phyloP scores from a whole-genome alignment of 2,329 filamentous ascomycete species.

The Diaporthe destruens region DNA sequence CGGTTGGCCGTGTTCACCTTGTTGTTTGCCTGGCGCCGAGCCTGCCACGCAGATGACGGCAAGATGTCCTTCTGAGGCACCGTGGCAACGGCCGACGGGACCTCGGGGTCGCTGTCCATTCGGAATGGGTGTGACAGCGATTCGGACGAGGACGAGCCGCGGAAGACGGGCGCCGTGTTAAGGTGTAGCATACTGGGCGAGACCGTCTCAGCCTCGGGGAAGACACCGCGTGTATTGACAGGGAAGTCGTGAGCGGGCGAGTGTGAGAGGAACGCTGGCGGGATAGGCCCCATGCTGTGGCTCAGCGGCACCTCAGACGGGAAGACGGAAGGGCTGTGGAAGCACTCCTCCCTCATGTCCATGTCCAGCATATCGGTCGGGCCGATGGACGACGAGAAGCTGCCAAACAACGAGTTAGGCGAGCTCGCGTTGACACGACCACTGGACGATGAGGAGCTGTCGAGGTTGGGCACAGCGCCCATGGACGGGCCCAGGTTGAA shows the following conservation, averaged over 20 bases:
- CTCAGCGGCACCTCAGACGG: background rate
- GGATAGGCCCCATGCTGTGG: background rate
- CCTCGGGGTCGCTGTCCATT: slow-evolving; percentile 8
- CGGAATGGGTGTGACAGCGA: slow-evolving; percentile 17
- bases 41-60: background rate
- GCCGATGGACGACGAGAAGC: slow-evolving; percentile 24
- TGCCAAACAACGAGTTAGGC: slow-evolving; percentile 12
- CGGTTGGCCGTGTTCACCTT: background rate
- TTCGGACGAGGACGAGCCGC: slow-evolving; percentile 24
- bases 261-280: background rate
- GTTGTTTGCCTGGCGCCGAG: too few species aligned
- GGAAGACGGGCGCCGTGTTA: background rate
- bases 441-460: background rate
- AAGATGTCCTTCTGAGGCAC: background rate
- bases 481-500: background rate
- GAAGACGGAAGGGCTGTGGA: slow-evolving; percentile 4
- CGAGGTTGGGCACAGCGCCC: background rate
- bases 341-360: slow-evolving; percentile 13
- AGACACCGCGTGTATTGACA: background rate
- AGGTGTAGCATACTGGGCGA: slow-evolving; percentile 30
- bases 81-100: too few species aligned
- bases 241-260: background rate
- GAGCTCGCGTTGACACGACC: slow-evolving; percentile 9
- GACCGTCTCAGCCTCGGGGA: background rate
- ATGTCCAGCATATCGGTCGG: slow-evolving; percentile 8